Evolutionary conservation across 495 filamentous ascomycete genomes (phyloP).

Genomic region (Melanomma pulvis-pyrius): DNA sequence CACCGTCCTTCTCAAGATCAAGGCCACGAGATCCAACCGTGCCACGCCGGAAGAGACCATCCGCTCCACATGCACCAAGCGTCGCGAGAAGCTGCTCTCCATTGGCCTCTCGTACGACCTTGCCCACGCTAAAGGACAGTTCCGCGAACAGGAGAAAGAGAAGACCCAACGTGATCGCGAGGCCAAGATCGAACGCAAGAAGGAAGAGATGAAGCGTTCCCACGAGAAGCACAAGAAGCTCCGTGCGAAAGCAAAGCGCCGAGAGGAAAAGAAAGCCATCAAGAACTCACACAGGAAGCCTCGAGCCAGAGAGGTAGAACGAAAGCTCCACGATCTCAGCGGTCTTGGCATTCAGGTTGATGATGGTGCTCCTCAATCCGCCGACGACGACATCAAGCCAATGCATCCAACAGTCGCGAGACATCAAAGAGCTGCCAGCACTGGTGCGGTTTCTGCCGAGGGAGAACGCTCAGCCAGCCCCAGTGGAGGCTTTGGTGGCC

Average conservation of each 20-base stretch:
- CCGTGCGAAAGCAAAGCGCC: slow-evolving; percentile 35
- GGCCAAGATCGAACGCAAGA: slow-evolving; percentile 47
- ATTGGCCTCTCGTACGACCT: slow-evolving; percentile 82
- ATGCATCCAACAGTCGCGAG: slow-evolving; percentile 24
- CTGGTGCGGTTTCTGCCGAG: slow-evolving; percentile 17
- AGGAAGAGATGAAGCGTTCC: slow-evolving; percentile 32
- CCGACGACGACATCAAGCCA: slow-evolving; percentile 22
- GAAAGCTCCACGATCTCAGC: slow-evolving; percentile 30
- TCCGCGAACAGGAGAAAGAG: slow-evolving; percentile 67
- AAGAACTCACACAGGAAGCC: slow-evolving; percentile 35
- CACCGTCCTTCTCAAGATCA: slow-evolving; percentile 75
- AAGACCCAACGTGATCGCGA: slow-evolving; percentile 54
- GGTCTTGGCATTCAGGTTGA: slow-evolving; percentile 36
- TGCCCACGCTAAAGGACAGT: slow-evolving; percentile 76
- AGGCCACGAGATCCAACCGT: slow-evolving; percentile 60
- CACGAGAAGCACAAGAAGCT: slow-evolving; percentile 32
- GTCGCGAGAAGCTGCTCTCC: slow-evolving; percentile 80
- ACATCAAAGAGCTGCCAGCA: slow-evolving; percentile 30
- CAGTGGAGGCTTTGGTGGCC: slow-evolving; percentile 29
- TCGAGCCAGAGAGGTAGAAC: slow-evolving; percentile 13
- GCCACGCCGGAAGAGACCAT: slow-evolving; percentile 70
- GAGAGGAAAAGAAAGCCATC: slow-evolving; percentile 36
- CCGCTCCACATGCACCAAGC: slow-evolving; percentile 59
- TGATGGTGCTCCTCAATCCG: slow-evolving; percentile 19
- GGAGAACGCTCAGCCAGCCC: slow-evolving; percentile 33